Evolutionary conservation across 192 early-diverging fungal genomes (phyloP).

Genomic region (Dissophora ornata): DNA sequence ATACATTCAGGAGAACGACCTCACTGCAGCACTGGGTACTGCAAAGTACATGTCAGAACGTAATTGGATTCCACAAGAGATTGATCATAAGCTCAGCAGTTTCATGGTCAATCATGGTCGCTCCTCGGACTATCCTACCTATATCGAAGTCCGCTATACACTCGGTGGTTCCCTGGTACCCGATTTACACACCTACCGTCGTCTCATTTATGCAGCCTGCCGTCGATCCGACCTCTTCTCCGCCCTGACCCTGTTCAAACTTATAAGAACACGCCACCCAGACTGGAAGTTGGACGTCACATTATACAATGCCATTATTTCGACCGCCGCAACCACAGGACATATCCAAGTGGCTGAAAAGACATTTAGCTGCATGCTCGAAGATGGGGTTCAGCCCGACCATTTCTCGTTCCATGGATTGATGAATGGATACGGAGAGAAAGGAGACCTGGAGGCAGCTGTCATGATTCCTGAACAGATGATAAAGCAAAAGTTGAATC

Average conservation of each 20-base stretch:
- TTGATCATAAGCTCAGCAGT: slow-evolving; percentile 29
- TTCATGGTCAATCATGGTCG: slow-evolving; percentile 23
- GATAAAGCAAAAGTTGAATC: slow-evolving; percentile 43
- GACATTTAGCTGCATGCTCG: slow-evolving; percentile 23
- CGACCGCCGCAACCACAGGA: slow-evolving; percentile 29
- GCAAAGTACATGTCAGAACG: slow-evolving; percentile 20
- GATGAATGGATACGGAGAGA: slow-evolving; percentile 41
- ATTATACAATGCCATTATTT: slow-evolving; percentile 48
- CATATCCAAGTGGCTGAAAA: slow-evolving; percentile 31
- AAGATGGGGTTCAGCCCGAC: slow-evolving; percentile 38
- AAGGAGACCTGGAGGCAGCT: slow-evolving; percentile 32
- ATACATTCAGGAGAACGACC: slow-evolving; percentile 13
- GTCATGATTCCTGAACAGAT: slow-evolving; percentile 38
- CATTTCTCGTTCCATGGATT: slow-evolving; percentile 41
- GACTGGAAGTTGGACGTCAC: slow-evolving; percentile 18
- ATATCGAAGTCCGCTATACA: slow-evolving; percentile 35
- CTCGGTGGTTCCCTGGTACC: slow-evolving; percentile 10
- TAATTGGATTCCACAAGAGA: slow-evolving; percentile 7
- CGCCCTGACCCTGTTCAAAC: slow-evolving; percentile 28
- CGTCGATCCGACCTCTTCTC: slow-evolving; percentile 38
- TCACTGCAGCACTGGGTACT: slow-evolving; percentile 10
- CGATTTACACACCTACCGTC: slow-evolving; percentile 46
- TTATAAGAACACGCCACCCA: slow-evolving; percentile 11
- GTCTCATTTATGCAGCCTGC: slow-evolving; percentile 45
- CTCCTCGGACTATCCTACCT: slow-evolving; percentile 14